phyloP scores from a whole-genome alignment of 1,139 yeast genomes.

The Diutina sp. region DNA sequence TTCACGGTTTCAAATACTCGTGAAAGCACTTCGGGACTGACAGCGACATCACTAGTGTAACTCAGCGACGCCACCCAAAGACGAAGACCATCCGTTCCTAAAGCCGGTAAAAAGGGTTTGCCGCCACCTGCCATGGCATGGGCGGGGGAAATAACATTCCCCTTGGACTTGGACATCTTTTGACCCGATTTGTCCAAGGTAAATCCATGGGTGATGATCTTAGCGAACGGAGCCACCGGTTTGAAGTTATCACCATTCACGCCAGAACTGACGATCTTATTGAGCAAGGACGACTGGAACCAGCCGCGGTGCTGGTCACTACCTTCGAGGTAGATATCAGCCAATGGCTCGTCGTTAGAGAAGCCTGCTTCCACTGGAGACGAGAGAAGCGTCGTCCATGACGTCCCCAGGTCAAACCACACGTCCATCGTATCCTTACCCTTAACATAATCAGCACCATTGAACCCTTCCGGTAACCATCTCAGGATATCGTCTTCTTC shows the following conservation, averaged over 20 bases:
- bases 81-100: conserved; percentile 87
- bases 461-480: conserved; percentile 54
- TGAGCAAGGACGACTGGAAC: conserved; percentile 90
- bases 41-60: conserved; percentile 66
- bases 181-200: conserved; percentile 73
- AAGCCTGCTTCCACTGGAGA: conserved; percentile 8
- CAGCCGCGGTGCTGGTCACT: conserved; percentile 98
- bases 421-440: conserved; percentile 95
- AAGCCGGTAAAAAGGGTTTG: conserved; percentile 41
- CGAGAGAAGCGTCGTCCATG: conserved; percentile 61
- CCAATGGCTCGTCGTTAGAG: conserved; percentile 22
- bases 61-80: conserved; percentile 87
- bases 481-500: conserved; percentile 35
- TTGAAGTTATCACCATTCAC: conserved; percentile 14
- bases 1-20: conserved; percentile 73
- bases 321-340: conserved; percentile 86
- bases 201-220: conserved; percentile 86
- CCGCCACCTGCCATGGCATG: conserved; percentile 58
- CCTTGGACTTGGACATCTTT: conserved; percentile 91
- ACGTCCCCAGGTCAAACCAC: conserved; percentile 96
- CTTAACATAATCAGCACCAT: conserved; percentile 35
- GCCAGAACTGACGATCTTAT: conserved; percentile 50
- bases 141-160: conserved; percentile 64
- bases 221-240: conserved; percentile 59
- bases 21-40: conserved; percentile 59